Conservation (phyloP, 768 basidiomycete genomes). For the Leccinum disarticulatum region DNA sequence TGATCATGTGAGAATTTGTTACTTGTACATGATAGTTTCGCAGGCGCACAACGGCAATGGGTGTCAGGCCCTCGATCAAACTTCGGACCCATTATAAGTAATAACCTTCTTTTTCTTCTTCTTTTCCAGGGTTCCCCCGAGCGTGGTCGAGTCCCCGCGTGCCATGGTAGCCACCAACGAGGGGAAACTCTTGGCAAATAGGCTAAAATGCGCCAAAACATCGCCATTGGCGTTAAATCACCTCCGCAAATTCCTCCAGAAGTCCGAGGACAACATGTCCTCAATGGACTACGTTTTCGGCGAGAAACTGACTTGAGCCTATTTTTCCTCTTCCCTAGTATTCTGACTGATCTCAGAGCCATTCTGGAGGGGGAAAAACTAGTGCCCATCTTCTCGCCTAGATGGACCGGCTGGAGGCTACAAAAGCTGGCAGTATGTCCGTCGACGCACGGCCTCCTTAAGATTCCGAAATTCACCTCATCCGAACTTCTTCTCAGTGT, state of each 20-base stretch:
- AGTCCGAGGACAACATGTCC: too few species aligned
- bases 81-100: neutral
- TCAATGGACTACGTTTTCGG: constrained; percentile 30
- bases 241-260: constrained; percentile 15
- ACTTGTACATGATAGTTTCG: too few species aligned
- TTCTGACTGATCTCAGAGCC: constrained; percentile 29
- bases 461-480: neutral
- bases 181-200: constrained; percentile 17
- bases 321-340: too few species aligned
- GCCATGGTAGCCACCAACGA: constrained; percentile 23
- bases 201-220: constrained; percentile 9
- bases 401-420: constrained; percentile 30
- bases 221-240: constrained; percentile 14
- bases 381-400: constrained; percentile 21
- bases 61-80: neutral
- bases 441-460: too few species aligned
- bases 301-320: constrained; percentile 28
- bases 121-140: constrained; percentile 27
- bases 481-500: neutral
- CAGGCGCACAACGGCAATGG: too few species aligned
- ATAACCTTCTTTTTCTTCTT: neutral
- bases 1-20: too few species aligned
- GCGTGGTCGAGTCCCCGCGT: too few species aligned
- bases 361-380: constrained; percentile 26
- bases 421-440: constrained; percentile 23